Conservation (phyloP, 2,329 filamentous ascomycete genomes). For the Claviceps quebecensis region DNA sequence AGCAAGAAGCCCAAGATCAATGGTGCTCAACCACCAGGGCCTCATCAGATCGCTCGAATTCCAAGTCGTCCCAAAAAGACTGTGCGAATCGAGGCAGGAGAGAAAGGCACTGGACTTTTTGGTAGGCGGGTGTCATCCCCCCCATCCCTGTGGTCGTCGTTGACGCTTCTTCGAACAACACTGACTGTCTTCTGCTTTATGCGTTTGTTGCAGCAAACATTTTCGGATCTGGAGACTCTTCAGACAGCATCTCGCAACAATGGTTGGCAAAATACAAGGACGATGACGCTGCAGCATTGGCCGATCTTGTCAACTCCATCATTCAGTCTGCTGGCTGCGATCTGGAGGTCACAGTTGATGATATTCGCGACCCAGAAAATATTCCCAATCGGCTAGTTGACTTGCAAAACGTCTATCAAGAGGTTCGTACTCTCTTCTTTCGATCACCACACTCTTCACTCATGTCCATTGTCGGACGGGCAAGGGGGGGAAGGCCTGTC, state of each 20-base stretch:
- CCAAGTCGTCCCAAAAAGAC: conserved; percentile 43
- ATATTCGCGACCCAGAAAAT: conserved; percentile 83
- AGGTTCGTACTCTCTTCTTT: conserved; percentile 33
- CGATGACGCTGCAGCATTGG: conserved; percentile 39
- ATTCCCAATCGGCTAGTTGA: conserved; percentile 65
- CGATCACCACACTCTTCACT: not conserved
- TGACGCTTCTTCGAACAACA: not conserved
- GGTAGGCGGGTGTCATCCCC: conserved; percentile 23
- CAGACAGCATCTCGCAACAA: conserved; percentile 42
- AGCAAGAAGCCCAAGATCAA: conserved; percentile 52
- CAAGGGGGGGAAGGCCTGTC: too few species aligned
- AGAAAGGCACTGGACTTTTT: conserved; percentile 40
- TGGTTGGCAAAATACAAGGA: conserved; percentile 46
- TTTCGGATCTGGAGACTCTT: conserved; percentile 43
- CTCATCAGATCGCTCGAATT: conserved; percentile 27
- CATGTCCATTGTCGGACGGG: not conserved
- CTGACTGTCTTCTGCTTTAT: conserved; percentile 6
- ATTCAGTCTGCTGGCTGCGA: conserved; percentile 67
- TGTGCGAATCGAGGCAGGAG: conserved; percentile 35
- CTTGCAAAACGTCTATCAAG: conserved; percentile 77
- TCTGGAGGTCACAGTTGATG: conserved; percentile 61
- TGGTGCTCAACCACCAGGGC: conserved; percentile 28
- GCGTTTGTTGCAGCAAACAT: conserved; percentile 37
- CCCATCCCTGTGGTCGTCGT: not conserved
- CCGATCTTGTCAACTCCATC: conserved; percentile 53